Conservation (phyloP, 2,329 filamentous ascomycete genomes). For the Drechslerella coelobrocha region DNA sequence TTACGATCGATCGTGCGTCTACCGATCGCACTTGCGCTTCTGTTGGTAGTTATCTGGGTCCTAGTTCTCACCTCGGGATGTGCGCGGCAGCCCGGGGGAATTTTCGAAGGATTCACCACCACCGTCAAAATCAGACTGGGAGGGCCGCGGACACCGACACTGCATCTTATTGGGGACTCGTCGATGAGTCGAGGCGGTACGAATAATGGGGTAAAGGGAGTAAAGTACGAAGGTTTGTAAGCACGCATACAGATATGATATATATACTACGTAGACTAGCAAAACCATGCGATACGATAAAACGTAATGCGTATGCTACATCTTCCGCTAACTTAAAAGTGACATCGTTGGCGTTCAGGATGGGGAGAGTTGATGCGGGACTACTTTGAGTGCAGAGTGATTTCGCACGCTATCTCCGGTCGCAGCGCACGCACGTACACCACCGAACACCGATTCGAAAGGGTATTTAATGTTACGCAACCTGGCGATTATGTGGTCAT, state of each 20-base stretch:
- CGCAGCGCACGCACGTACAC: constrained; percentile 29
- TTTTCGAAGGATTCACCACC: too few relatives aligned
- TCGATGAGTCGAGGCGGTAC: constrained; percentile 37
- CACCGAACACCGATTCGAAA: constrained; percentile 25
- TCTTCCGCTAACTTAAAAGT: background rate
- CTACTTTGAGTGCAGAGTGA: constrained; percentile 13
- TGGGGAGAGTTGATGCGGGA: constrained; percentile 29
- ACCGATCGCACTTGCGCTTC: too few relatives aligned
- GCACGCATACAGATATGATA: too few relatives aligned
- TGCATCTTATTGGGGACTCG: constrained; percentile 29
- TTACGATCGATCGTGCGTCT: too few relatives aligned
- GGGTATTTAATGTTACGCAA: background rate
- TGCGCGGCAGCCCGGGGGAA: too few relatives aligned
- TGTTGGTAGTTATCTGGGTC: too few relatives aligned
- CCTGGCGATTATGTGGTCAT: constrained; percentile 24
- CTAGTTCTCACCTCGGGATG: too few relatives aligned
- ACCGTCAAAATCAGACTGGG: too few relatives aligned
- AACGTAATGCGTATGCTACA: too few relatives aligned
- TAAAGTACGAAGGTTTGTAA: constrained; percentile 26
- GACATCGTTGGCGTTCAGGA: constrained; percentile 1
- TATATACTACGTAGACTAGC: too few relatives aligned
- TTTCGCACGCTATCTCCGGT: constrained; percentile 20
- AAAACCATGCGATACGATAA: too few relatives aligned
- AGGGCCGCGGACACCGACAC: background rate
- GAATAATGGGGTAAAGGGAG: constrained; percentile 28